Conservation (phyloP, 1,284 basidiomycete genomes). For the Heterobasidion occidentale region DNA sequence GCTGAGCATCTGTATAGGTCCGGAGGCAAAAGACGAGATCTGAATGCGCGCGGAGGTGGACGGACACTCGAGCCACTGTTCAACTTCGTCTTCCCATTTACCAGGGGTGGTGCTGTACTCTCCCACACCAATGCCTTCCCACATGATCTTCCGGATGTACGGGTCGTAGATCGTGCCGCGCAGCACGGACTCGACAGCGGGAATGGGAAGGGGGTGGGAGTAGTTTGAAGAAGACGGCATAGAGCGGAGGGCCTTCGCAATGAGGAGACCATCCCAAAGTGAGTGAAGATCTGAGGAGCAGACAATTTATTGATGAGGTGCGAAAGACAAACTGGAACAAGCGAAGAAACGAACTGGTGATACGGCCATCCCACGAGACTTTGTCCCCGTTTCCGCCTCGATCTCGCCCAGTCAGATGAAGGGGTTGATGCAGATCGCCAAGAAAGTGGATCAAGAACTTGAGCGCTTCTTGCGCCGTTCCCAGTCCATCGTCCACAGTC, state of each 20-base stretch:
- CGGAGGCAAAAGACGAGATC: not conserved
- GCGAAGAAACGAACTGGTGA: constrained; percentile 45
- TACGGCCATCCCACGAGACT: constrained; percentile 61
- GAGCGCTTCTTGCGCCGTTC: constrained; percentile 55
- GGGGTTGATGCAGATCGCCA: constrained; percentile 87
- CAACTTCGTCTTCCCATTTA: constrained; percentile 51
- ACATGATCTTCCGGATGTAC: constrained; percentile 79
- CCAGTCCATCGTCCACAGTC: constrained; percentile 10
- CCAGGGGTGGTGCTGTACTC: constrained; percentile 13
- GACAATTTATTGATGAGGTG: not conserved
- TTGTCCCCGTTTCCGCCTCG: constrained; percentile 78
- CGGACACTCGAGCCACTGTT: constrained; percentile 59
- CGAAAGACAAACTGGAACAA: not conserved
- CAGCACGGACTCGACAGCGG: constrained; percentile 66
- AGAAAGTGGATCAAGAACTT: constrained; percentile 89
- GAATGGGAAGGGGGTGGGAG: constrained; percentile 54
- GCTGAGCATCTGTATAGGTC: not conserved
- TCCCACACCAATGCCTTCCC: constrained; percentile 63
- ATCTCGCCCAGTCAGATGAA: constrained; percentile 82
- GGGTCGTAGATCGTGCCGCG: constrained; percentile 82
- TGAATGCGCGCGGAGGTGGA: not conserved
- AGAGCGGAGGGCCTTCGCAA: constrained; percentile 74
- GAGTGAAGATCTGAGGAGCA: constrained; percentile 66
- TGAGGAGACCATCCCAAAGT: constrained; percentile 78
- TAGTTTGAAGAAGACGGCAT: constrained; percentile 60